Base-by-base conservation (phyloP, 75 land plant species). In the Isoetes taiwanensis region DNA sequence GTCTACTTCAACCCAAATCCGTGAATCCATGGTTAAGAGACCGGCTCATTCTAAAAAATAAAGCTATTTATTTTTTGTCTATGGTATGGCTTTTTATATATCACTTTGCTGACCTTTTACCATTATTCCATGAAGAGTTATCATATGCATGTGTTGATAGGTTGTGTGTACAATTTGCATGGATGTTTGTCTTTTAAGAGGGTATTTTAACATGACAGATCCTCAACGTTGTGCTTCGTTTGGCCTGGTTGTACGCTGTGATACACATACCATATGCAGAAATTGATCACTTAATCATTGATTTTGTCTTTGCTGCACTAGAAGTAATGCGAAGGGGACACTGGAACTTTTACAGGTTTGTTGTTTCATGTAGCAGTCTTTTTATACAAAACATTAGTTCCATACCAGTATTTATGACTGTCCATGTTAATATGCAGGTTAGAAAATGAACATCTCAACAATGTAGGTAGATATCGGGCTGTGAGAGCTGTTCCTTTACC, bases 301-400 rank as follows among this genome's bases (percentile, higher is more conserved):
- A 85, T 0, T 82, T 90, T 39, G 53, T 72, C 40, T 54, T 82
- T 57, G 91, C 97, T 59, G 79, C 80, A 2, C 30, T 89, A 5
- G 97, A 90, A 62, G 70, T 90, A 4, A 64, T 90, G 27, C 70
- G 97, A 9, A 80, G 97, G 9, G 97, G 97, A 4, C 85, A 86
- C 32, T 90, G 97, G 97, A 90, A 90, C 39, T 90, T 75, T 57
- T 90, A 86, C 68, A 86, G 97, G 96, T 85, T 70, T 4, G 26
- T 37, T 14, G 9, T n/a, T n/a, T n/a, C n/a, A n/a, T n/a, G n/a
- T n/a, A n/a, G n/a, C n/a, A n/a, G n/a, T n/a, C n/a, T n/a, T n/a
- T n/a, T n/a, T n/a, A n/a, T n/a, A n/a, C n/a, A n/a, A n/a, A n/a
- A n/a, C n/a, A n/a, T n/a, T n/a, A n/a, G n/a, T n/a, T n/a, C n/a